These are phyloP conservation scores for Periconia sp. DNA, from an alignment of 2,329 filamentous ascomycete species.

Conservation along the genomic window DNA sequence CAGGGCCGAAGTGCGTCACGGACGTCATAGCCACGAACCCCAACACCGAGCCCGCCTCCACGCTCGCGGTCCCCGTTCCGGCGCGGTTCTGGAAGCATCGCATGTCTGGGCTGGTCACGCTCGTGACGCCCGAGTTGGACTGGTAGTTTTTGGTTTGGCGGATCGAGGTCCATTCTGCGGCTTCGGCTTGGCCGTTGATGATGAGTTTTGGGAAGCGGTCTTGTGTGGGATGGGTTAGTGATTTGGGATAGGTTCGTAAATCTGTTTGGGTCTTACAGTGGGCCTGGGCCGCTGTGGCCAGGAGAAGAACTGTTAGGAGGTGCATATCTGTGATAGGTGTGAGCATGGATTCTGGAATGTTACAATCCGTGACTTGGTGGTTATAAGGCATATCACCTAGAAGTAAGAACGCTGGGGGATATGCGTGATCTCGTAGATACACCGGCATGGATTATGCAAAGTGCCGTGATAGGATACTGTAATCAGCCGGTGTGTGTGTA, in stretches of 20 bases:
- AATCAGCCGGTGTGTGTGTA: not conserved
- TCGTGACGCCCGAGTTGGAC: slow-evolving; percentile 52
- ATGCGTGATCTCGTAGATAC: not conserved
- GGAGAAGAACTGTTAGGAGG: slow-evolving; percentile 8
- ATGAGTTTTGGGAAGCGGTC: slow-evolving; percentile 31
- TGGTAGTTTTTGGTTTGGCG: slow-evolving; percentile 55
- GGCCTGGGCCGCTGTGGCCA: slow-evolving; percentile 20
- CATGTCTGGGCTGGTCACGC: slow-evolving; percentile 52
- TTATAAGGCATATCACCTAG: not conserved
- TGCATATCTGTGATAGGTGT: slow-evolving; percentile 1
- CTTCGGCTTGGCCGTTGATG: slow-evolving; percentile 32
- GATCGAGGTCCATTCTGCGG: slow-evolving; percentile 49
- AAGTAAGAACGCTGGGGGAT: not conserved
- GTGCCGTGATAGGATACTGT: not conserved
- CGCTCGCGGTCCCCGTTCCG: slow-evolving; percentile 46
- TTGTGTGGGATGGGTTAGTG: slow-evolving; percentile 2
- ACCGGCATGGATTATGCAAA: not conserved
- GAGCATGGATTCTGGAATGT: no score
- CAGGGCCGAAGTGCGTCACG: slow-evolving; percentile 57
- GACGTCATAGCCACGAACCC: slow-evolving; percentile 49
- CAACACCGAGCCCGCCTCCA: slow-evolving; percentile 50
- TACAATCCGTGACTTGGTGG: not conserved
- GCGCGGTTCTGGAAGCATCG: slow-evolving; percentile 54
- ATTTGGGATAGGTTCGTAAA: not conserved
- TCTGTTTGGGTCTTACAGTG: slow-evolving; percentile 18